Base-by-base conservation (phyloP, 805 yeast genomes). In the Hemisphaericaspora nanyangensis region DNA sequence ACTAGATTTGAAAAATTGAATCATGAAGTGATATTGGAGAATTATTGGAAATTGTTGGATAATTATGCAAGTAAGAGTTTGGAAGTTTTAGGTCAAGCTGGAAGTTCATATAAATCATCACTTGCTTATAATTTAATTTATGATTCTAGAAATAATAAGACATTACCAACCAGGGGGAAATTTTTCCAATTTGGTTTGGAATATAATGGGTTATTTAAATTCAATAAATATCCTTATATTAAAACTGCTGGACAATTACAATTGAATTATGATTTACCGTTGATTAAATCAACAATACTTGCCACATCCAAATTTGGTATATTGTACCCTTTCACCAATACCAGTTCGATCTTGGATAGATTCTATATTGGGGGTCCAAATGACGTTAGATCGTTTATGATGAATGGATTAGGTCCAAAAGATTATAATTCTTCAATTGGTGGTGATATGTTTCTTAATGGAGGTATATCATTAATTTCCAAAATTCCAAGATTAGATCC, bases 311-410 rank as follows among this genome's bases (percentile, higher is more conserved):
- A 65, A 40, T 47, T 60, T 0, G 74, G 74, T 1, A 31, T 61
- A 0, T 50, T 69, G 28, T 52, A 50, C 38, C 50, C 61, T 1
- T 46, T 52, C 6, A 3, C 20, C 5, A 34, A 30, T 5, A 44
- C 45, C 3, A 45, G 67, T 11, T 52, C 60, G n/a, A 58, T 77
- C 6, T 61, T 77, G 59, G 82, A 77, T 52, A 58, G 78, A 33
- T 77, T 76, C 41, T 74, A 68, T 48, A 58, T 70, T 3, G 82
- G 82, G n/a, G 82, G 82, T 2, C 76, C 82, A 10, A 77, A 76
- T 46, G 82, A 77, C 44, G 68, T 77, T 7, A 61, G 82, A 31
- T 72, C 80, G 1, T 77, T 76, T 47, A 53, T 60, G 8, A 50
- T 75, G 42, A 70, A 76, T 31, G 80, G 81, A 1, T 47, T 77